Base-by-base conservation (phyloP, 495 filamentous ascomycete species). In the Amorphotheca resinae region DNA sequence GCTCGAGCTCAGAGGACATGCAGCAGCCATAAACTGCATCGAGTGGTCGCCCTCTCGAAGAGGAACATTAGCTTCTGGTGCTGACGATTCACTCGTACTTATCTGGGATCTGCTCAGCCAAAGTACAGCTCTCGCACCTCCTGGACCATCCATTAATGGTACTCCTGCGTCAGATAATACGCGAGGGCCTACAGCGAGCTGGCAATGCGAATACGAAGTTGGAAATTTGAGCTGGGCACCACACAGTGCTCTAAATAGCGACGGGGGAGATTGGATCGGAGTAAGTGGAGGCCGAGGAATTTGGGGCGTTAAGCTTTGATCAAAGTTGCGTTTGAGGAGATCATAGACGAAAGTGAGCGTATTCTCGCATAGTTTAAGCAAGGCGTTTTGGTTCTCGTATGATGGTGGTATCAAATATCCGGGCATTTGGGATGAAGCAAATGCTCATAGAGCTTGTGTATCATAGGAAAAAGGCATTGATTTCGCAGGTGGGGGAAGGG, bases 121-220 rank as follows among this genome's bases (percentile, higher is more conserved):
- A 41, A 59, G 72, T 23, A 70, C 69, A 22, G 69, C 69, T 22
- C 67, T 64, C n/a, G 67, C 70, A 9, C 61, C 70, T 1, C 48
- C 54, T 30, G 61, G 45, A 31, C 63, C 63, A 5, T 64, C 55
- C 8, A 53, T 64, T 14, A 73, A 71, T 41, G 66, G 66, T 26
- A 60, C 64, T 11, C 62, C 64, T 1, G 62, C 62, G 4, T 53
- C 67, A n/a, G 77, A 76, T 22, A 77, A 75, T 45, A 64, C 64
- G 12, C 61, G 82, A 41, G 80, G 73, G 9, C 89, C 89, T 0
- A 74, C 84, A 3, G 84, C 84, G 4, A 79, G 73, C 44, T 99
- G 93, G 93, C 76, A 82, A 54, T 95, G 91, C 54, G 91, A 96
- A 45, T 94, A 93, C 51, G 91, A 99, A 64, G 83, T 99, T 18